Conservation (phyloP, 371 early-diverging fungal genomes). For the Mucor lusitanicus region DNA sequence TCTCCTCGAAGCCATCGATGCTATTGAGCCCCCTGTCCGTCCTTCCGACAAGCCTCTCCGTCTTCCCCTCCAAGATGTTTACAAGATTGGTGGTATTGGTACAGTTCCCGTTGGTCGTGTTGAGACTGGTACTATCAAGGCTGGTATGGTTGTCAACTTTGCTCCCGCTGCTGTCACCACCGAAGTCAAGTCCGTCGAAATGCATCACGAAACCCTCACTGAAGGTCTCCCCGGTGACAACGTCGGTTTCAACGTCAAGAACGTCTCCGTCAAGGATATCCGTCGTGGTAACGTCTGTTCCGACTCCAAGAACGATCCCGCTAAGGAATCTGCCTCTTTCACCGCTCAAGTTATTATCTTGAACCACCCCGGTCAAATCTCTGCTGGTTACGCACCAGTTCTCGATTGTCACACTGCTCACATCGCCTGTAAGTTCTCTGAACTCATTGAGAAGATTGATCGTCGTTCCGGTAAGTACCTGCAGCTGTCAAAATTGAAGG, state of each 20-base stretch:
- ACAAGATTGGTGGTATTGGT: conserved; percentile 98
- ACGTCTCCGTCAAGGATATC: conserved; percentile 94
- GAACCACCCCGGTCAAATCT: conserved; percentile 96
- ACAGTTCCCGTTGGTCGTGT: conserved; percentile 97
- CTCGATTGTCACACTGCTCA: conserved; percentile 97
- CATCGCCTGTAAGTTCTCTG: conserved; percentile 92
- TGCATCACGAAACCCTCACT: conserved; percentile 94
- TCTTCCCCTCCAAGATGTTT: conserved; percentile 96
- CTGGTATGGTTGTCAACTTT: conserved; percentile 91
- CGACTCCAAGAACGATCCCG: conserved; percentile 97
- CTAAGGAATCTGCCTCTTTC: conserved; percentile 92
- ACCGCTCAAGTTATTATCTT: conserved; percentile 94
- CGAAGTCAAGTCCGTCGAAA: conserved; percentile 98
- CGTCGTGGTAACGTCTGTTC: conserved; percentile 97
- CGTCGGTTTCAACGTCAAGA: conserved; percentile 98
- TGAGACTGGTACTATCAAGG: conserved; percentile 93
- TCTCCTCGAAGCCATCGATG: conserved; percentile 92
- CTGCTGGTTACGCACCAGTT: conserved; percentile 90
- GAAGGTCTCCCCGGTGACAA: conserved; percentile 97
- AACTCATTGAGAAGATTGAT: conserved; percentile 94
- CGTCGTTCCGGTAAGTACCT: conserved; percentile 87
- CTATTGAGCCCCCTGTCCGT: conserved; percentile 90
- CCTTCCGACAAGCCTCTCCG: conserved; percentile 96
- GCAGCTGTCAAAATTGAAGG: background rate
- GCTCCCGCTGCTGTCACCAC: conserved; percentile 87